Conservation (phyloP, 768 basidiomycete species). For the Xanthoconium stramineum region DNA sequence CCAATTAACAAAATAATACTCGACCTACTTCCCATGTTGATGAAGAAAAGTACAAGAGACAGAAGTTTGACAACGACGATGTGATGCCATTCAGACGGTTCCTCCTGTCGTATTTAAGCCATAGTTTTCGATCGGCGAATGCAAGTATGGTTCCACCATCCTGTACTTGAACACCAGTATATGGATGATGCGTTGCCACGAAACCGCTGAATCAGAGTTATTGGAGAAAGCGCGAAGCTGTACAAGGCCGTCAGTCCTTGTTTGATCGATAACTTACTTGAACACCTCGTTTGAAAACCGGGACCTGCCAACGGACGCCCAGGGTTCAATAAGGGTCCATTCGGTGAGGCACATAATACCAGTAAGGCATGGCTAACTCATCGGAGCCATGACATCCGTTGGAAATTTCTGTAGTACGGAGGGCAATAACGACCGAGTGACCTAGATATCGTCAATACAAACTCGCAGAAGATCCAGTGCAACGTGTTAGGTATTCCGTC, state of each 20-base stretch:
- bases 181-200: neutral
- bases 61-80: neutral
- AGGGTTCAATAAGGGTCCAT: neutral
- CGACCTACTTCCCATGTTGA: conserved; percentile 26
- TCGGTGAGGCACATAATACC: neutral
- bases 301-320: conserved; percentile 7
- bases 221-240: neutral
- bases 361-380: neutral
- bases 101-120: conserved; percentile 26
- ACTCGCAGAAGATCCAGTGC: neutral
- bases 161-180: conserved; percentile 1
- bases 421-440: neutral
- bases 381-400: neutral
- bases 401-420: neutral
- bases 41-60: neutral
- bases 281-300: conserved; percentile 21
- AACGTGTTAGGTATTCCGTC: conserved; percentile 1
- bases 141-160: neutral
- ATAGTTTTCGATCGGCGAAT: conserved; percentile 6
- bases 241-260: neutral
- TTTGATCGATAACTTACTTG: conserved; percentile 15
- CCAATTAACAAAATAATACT: neutral
- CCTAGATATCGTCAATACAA: neutral
- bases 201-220: conserved; percentile 2
- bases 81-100: neutral